Evolutionary conservation across 805 yeast species (phyloP), one percentile per base, ranked within the genome.

Genomic region (Jamesozyma hellenica): DNA sequence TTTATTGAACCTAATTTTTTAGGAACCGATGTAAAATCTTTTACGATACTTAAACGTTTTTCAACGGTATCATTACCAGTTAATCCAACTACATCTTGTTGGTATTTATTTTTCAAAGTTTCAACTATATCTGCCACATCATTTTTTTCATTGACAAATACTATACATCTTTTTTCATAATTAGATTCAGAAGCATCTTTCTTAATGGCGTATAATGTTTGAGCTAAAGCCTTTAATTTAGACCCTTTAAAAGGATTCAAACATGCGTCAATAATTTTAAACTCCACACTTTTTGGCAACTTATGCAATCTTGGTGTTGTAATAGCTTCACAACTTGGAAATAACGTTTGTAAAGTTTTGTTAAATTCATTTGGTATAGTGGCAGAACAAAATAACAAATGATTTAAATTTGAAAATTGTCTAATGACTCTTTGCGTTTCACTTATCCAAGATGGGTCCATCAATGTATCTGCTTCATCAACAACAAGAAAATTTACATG

Each of bases 401-500:
- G 82, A 35, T 66, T 68, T 31, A 82, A 61, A 43, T 73, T 71
- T 15, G 74, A 66, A 63, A 77, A 68, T 36, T 60, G 48, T 17
- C 60, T 66, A 12, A 86, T 62, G 1, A 75, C 72, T 2, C 65
- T 58, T 45, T 75, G 70, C 2, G 95, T 83, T 36, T 75, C 78
- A 19, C 70, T 70, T 10, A 78, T 59, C 71, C 87, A 88, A 0
- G 92, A 79, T 38, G 75, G 73, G 55, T 88, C 95, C 77, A 88
- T 71, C 41, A 90, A 64, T 0, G 95, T 82, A 61, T 90, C 98
- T 0, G 98, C 97, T 60, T 90, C 98, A 56, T 90, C 98, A 12
- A 83, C 73, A 2, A 84, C 90, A 34, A 82, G 67, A 52, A 71
- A 80, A 21, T 69, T 67, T 4, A 80, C 75, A 60, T 71, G 47